Evolutionary conservation across 371 early-diverging fungal genomes (phyloP), one percentile per base, ranked within the genome.

Genomic region (Mucor mucedo): DNA sequence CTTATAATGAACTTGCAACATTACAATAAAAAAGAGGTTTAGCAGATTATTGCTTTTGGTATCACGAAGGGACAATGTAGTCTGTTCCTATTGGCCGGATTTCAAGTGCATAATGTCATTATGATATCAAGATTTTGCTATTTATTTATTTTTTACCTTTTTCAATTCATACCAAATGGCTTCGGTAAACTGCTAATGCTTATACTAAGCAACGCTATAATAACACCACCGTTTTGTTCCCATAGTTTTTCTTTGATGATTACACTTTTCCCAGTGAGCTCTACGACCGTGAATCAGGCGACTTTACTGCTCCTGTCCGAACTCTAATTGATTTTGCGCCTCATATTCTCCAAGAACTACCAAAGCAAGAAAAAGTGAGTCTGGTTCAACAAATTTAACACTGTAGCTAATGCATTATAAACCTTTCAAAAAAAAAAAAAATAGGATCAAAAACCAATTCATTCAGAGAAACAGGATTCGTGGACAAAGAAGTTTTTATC

Each of bases 201-300:
- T 5, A 21, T 28, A 8, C 3, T n/a, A 27, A 21, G 5, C 8
- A 9, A 21, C 1, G 49, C 27, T 21, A 3, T 27, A 9, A 48
- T 21, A 16, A 21, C n/a, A 14, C 21, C 21, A 21, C 21, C 21
- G 21, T 21, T 21, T 21, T 7, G 11, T 21, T 48, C 5, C 5
- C 3, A 4, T 38, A 84, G 71, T 57, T 83, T 16, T 81, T 82
- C 40, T 86, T 86, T 67, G 72, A 78, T 56, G 86, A 86, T 62
- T 84, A 84, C 57, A 64, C 70, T n/a, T 86, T 84, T 57, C 86
- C 86, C 27, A 58, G 69, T 10, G 86, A 86, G 52, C 66, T 86
- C 27, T 86, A 84, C 50, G 71, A 83, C 56, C 69, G 70, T 10
- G 73, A 79, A 49, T 76, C 76, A 2, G 67, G 76, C 27, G 79